Evolutionary conservation across 345 rosid genomes (phyloP), one percentile per base, ranked within the genome.

Genomic region (Dipteronia sinensis): DNA sequence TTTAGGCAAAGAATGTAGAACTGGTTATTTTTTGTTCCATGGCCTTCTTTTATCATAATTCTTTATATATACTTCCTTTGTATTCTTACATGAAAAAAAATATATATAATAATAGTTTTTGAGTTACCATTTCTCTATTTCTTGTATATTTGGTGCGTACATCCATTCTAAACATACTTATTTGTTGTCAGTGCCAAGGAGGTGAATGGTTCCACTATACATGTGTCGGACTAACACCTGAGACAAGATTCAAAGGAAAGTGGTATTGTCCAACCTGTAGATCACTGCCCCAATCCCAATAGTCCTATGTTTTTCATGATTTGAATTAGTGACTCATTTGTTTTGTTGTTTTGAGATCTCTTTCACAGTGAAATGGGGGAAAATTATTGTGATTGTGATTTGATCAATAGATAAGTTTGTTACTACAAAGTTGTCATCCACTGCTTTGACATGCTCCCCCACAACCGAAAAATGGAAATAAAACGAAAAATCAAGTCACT

Each of bases 121-220:
- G 25, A 7, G 29, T 22, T 40, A 38, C 3, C 6, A 13, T 16
- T 61, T 19, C 15, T 73, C 67, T 1, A 73, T 13, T 22, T 59
- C 29, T 40, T 38, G 16, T 9, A 40, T 58, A 8, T 8, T 70
- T 17, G 63, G 23, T 27, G 9, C 74, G 3, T 53, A 7, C 11
- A 23, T 61, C 42, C 73, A 55, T 56, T 40, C 31, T 42, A 59
- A 63, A 73, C 49, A 6, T 77, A 19, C 75, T 81, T 67, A 2
- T 27, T 71, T 67, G 27, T 78, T 58, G 53, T 71, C 87, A 94
- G 99, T 96, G 99, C 84, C 94, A 90, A 84, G 99, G 99, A 86
- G 99, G 99, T 65, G 99, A 96, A 81, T 94, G 99, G 99, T 96
- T 96, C 88, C 99, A 94, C 72, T 96, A 96, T 74, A n/a, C 93